Conservation (phyloP, 1,284 basidiomycete species). For the Thecaphora frezii region DNA sequence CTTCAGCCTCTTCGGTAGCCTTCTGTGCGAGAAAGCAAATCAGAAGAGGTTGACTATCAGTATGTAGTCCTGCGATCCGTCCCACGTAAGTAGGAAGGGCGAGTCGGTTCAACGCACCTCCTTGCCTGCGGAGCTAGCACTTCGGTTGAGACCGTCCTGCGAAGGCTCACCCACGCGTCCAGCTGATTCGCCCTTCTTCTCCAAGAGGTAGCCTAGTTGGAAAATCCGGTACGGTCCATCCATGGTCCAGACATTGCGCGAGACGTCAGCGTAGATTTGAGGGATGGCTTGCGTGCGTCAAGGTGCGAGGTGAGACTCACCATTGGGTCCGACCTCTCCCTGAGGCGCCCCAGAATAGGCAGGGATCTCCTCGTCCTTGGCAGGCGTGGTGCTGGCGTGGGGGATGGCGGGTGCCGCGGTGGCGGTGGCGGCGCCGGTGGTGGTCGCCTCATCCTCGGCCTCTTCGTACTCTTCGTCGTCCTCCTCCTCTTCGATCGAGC, state of each 20-base stretch:
- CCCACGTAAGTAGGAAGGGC: too few relatives aligned
- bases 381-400: conserved; percentile 37
- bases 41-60: background rate
- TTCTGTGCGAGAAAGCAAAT: conserved; percentile 7
- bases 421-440: conserved; percentile 12
- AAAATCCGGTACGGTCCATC: too few relatives aligned
- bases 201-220: conserved; percentile 74
- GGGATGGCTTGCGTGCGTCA: background rate
- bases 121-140: conserved; percentile 34
- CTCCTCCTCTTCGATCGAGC: conserved; percentile 74
- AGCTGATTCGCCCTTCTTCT: conserved; percentile 50
- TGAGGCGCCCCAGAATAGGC: conserved; percentile 53
- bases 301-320: background rate
- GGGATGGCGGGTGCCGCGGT: conserved; percentile 43
- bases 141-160: conserved; percentile 41
- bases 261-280: too few relatives aligned
- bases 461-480: conserved; percentile 64
- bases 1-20: conserved; percentile 29
- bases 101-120: too few relatives aligned
- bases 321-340: conserved; percentile 63
- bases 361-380: conserved; percentile 54
- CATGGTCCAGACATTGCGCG: too few relatives aligned
- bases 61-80: background rate
- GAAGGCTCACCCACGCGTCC: conserved; percentile 41
- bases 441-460: conserved; percentile 27